Evolutionary conservation across 306 rosid species (phyloP).

Genomic region (Echinosophora koreensis): DNA sequence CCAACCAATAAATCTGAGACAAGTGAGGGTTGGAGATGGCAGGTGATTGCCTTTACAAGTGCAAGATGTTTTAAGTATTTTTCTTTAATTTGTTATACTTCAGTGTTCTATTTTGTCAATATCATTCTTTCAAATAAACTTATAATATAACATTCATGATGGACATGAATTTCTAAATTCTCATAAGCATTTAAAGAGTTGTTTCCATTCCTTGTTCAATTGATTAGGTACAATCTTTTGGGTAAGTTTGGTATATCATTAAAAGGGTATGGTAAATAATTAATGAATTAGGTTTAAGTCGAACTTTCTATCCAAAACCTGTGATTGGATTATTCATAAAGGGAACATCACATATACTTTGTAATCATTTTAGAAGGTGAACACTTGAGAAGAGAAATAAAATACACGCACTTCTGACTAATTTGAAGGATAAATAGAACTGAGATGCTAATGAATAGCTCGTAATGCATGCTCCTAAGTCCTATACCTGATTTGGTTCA

Average conservation of each 20-base stretch:
- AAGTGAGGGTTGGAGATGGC: constrained; percentile 74
- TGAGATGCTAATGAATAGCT: background rate
- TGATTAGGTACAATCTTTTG: background rate
- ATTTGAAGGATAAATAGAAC: background rate
- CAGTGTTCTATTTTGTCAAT: background rate
- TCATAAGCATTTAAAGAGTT: background rate
- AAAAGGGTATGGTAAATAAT: constrained; percentile 16
- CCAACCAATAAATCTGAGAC: constrained; percentile 54
- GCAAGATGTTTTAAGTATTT: background rate
- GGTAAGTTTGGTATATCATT: background rate
- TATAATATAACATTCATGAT: background rate
- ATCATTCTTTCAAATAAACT: background rate
- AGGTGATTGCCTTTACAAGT: constrained; percentile 56
- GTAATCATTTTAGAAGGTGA: background rate
- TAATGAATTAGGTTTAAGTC: constrained; percentile 16
- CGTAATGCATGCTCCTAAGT: background rate
- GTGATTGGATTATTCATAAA: background rate
- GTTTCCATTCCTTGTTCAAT: background rate
- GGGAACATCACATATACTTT: background rate
- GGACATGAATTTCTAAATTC: background rate
- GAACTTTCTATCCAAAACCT: background rate
- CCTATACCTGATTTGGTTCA: too few species aligned
- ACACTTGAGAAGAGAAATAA: background rate
- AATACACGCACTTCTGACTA: background rate
- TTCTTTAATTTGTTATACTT: background rate